Evolutionary conservation across 192 early-diverging fungal species (phyloP).

Genomic region (Rhizophagus clarus): DNA sequence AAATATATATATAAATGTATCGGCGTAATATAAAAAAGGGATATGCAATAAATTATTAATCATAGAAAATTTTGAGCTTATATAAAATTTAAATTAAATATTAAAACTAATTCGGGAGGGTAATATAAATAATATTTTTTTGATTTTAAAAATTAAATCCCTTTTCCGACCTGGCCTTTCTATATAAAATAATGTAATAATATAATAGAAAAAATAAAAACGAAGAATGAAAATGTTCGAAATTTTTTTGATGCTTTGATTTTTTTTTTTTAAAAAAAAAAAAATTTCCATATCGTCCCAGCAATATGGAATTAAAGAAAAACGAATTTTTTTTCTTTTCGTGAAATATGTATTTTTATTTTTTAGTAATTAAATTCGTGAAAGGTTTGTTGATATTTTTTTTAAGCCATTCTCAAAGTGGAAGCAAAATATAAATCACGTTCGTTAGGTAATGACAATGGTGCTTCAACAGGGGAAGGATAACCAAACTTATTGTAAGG

Average conservation of each 20-base stretch:
- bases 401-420: background rate
- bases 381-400: background rate
- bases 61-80: background rate
- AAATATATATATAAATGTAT: background rate
- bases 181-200: background rate
- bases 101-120: background rate
- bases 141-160: background rate
- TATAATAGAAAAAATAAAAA: background rate
- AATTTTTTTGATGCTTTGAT: background rate
- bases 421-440: background rate
- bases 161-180: constrained; percentile 28
- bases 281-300: background rate
- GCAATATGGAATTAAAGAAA: background rate
- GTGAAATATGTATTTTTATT: background rate
- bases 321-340: constrained; percentile 6
- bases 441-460: background rate
- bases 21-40: constrained; percentile 21
- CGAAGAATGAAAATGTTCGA: background rate
- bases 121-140: background rate
- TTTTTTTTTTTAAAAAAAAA: background rate
- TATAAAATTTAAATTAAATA: background rate
- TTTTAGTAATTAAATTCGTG: too few species aligned
- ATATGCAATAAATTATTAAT: background rate
- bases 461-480: constrained; percentile 15
- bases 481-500: constrained; percentile 3